A percentile compares a stretch with the other conserved stretches of the same genome.
phyloP scores from a whole-genome alignment of 1,284 basidiomycete genomes.

The Ganoderma sp. region DNA sequence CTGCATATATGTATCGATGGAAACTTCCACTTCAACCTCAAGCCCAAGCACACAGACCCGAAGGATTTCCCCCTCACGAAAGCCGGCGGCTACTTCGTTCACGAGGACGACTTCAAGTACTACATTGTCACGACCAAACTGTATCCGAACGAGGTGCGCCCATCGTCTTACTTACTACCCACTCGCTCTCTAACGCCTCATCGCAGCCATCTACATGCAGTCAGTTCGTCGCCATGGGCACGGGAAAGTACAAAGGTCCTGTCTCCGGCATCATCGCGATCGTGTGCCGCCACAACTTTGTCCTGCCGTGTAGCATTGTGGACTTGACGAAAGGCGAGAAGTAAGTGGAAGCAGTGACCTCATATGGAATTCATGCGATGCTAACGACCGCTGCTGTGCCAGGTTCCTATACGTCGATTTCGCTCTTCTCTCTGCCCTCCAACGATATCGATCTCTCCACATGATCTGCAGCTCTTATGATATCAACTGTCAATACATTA shows the following conservation, averaged over 20 bases:
- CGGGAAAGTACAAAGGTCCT: neutral
- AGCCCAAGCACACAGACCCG: conserved; percentile 16
- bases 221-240: neutral
- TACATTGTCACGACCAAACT: conserved; percentile 8
- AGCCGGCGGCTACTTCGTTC: conserved; percentile 18
- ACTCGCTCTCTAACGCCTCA: no score
- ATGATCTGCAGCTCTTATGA: neutral
- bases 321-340: conserved; percentile 1
- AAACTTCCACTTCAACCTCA: conserved; percentile 25
- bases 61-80: conserved; percentile 17
- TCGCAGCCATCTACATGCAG: neutral
- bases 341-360: no score
- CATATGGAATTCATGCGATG: no score
- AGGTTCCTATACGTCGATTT: conserved; percentile 21
- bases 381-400: no score
- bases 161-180: no score
- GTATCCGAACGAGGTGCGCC: conserved; percentile 1
- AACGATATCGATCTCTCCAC: conserved; percentile 9
- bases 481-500: conserved; percentile 25
- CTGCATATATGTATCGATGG: conserved; percentile 21
- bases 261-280: neutral
- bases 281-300: neutral
- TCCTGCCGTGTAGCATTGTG: neutral
- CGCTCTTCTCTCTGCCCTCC: conserved; percentile 10
- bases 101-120: conserved; percentile 16